phyloP scores from a whole-genome alignment of 2,329 filamentous ascomycete species.

The Rhynchosporium graminicola region DNA sequence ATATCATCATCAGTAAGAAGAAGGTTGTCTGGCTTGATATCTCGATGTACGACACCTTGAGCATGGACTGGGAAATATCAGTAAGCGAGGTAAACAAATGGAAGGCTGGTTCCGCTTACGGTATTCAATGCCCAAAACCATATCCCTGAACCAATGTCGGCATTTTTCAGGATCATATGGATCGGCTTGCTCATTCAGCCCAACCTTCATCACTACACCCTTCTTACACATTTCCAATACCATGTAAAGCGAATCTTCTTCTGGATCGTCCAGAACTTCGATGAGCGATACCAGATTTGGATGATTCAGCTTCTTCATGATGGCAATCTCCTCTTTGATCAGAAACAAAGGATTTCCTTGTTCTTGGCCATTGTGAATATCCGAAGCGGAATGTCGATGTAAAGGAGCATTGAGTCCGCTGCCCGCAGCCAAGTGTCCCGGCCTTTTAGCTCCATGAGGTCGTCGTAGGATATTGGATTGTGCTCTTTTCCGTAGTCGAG shows the following conservation, averaged over 20 bases:
- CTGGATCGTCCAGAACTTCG: slow-evolving; percentile 92
- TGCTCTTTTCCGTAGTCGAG: slow-evolving; percentile 81
- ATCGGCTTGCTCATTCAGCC: slow-evolving; percentile 76
- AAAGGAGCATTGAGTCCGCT: slow-evolving; percentile 43
- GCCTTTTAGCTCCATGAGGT: slow-evolving; percentile 54
- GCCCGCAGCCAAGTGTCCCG: slow-evolving; percentile 48
- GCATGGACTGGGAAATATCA: slow-evolving; percentile 68
- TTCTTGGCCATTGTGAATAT: slow-evolving; percentile 57
- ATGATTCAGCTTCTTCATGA: slow-evolving; percentile 98
- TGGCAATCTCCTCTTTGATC: slow-evolving; percentile 94
- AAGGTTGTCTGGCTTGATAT: slow-evolving; percentile 98
- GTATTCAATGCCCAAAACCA: slow-evolving; percentile 94
- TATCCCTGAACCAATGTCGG: slow-evolving; percentile 89
- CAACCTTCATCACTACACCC: slow-evolving; percentile 94
- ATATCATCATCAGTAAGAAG: slow-evolving; percentile 87
- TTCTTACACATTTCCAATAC: slow-evolving; percentile 99
- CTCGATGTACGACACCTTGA: slow-evolving; percentile 91
- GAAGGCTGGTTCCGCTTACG: slow-evolving; percentile 51
- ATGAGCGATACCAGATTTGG: slow-evolving; percentile 90
- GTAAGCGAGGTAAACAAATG: slow-evolving; percentile 9
- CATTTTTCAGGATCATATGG: slow-evolving; percentile 83
- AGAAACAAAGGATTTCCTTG: slow-evolving; percentile 74
- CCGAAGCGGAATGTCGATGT: slow-evolving; percentile 56
- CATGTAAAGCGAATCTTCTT: slow-evolving; percentile 97
- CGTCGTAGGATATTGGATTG: slow-evolving; percentile 83